Percentiles rank a stretch among this genome's conserved stretches.
These are phyloP conservation scores for Nicotiana paniculata DNA, from an alignment of 257 asterid species.

Conservation along the genomic window DNA sequence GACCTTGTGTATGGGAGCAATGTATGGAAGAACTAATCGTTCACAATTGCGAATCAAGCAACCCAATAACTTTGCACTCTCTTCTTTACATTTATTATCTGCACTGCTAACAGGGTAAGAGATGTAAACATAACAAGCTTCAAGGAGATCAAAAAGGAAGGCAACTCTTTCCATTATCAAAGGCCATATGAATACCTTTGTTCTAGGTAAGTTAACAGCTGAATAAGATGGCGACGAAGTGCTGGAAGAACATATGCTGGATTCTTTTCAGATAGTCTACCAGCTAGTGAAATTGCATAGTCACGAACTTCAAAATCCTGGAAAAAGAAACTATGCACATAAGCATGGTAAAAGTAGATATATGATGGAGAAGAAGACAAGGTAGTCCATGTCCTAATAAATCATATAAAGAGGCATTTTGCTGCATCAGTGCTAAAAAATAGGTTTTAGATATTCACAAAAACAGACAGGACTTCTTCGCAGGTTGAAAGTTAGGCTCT, in stretches of 20 bases:
- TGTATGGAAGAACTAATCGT: constrained; percentile 85
- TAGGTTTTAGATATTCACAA: not conserved
- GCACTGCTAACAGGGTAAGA: constrained; percentile 63
- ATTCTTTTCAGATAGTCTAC: constrained; percentile 95
- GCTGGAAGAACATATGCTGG: constrained; percentile 99
- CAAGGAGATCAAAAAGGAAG: constrained; percentile 8
- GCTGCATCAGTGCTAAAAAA: not conserved
- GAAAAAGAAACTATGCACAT: not conserved
- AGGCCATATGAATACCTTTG: constrained; percentile 54
- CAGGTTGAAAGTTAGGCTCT: not conserved
- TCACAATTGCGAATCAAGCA: constrained; percentile 97
- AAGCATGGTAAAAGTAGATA: constrained; percentile 6
- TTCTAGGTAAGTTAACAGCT: constrained; percentile 83
- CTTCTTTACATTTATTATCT: constrained; percentile 97
- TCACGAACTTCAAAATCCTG: constrained; percentile 93
- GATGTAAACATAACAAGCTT: constrained; percentile 19
- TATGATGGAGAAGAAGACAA: not conserved
- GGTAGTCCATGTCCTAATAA: not conserved
- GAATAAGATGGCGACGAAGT: constrained; percentile 98
- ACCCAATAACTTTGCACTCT: constrained; percentile 96
- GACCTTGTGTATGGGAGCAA: constrained; percentile 98
- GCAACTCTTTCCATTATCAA: constrained; percentile 6
- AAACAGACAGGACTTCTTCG: not conserved
- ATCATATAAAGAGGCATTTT: not conserved
- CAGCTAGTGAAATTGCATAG: constrained; percentile 86